A percentile compares a stretch with the other conserved stretches of the same genome.
phyloP scores from a whole-genome alignment of 805 yeast genomes.

The Hanseniaspora meyeri region DNA sequence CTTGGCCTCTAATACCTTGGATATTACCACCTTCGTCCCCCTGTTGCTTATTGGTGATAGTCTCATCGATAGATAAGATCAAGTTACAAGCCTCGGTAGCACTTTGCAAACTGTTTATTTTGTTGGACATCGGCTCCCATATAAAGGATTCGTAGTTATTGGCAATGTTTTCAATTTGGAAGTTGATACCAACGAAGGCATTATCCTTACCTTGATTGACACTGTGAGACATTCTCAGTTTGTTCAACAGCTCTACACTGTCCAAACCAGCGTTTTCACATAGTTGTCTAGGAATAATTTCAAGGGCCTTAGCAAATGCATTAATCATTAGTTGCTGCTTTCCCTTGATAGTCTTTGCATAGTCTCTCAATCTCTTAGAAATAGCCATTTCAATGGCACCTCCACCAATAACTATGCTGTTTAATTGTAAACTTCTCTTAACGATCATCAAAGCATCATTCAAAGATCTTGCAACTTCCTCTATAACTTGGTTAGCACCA shows the following conservation, averaged over 20 bases:
- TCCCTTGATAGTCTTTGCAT: conserved; percentile 80
- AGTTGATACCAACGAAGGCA: conserved; percentile 80
- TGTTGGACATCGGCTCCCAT: conserved; percentile 96
- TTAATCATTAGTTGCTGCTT: conserved; percentile 87
- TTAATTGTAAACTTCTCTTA: conserved; percentile 81
- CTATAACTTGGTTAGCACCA: conserved; percentile 95
- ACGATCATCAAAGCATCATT: conserved; percentile 99
- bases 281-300: conserved; percentile 90
- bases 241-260: conserved; percentile 85
- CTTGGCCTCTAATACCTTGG: conserved; percentile 54
- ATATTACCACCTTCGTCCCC: conserved; percentile 25
- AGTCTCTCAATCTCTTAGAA: conserved; percentile 75
- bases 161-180: conserved; percentile 67
- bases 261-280: conserved; percentile 99
- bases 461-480: conserved; percentile 92
- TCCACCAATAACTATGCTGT: conserved; percentile 90
- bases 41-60: conserved; percentile 57
- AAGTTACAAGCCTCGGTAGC: conserved; percentile 96
- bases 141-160: conserved; percentile 77
- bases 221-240: conserved; percentile 85
- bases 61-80: conserved; percentile 91
- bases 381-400: conserved; percentile 98
- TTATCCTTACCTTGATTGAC: conserved; percentile 32
- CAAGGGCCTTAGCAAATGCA: conserved; percentile 89
- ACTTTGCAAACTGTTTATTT: conserved; percentile 81